Base-by-base conservation (phyloP, 495 filamentous ascomycete species). In the Aspergillus carlsbadensis region DNA sequence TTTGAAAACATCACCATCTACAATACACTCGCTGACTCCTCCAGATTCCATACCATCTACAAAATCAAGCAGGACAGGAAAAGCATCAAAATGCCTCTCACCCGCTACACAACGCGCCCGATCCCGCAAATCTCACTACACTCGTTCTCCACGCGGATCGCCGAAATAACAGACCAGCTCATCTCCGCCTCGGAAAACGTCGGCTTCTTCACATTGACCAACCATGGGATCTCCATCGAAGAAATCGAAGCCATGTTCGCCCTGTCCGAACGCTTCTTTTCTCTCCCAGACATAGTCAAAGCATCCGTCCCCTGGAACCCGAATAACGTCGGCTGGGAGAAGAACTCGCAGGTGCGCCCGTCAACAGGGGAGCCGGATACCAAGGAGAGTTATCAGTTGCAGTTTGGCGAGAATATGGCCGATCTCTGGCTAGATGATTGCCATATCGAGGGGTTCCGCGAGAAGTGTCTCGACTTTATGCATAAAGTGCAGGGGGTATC, bases 281-380 rank as follows among this genome's bases (percentile, higher is more conserved):
- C 71, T 14, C 78, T 86, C 6, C 78, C 84, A 0, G 72, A 81
- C 37, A 55, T 64, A 0, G 63, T 69, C 20, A 87, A 88, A 62
- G 71, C 74, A 14, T 73, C 67, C 26, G 80, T 81, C 1, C 78
- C 84, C 3, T 84, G 78, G 72, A 78, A 72, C 37, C 42, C 72
- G 3, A 74, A 72, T 39, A 87, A 87, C 58, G 72, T 79, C 0
- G 85, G 85, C n/a, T 87, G 85, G 85, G 84, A 87, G 66, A 77
- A 78, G 56, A 75, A 75, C 48, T 76, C 83, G 17, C 85, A 87
- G 51, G 68, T 87, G 10, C 76, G 84, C 1, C 85, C 83, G 5
- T 82, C 77, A 0, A 87, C 85, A 6, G 85, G 84, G 21, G 57
- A 69, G 7, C 74, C 80, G 5, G 85, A 88, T 62, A 77, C 73